phyloP scores from a whole-genome alignment of 2,329 filamentous ascomycete species.

The Periglandula ipomoeae region DNA sequence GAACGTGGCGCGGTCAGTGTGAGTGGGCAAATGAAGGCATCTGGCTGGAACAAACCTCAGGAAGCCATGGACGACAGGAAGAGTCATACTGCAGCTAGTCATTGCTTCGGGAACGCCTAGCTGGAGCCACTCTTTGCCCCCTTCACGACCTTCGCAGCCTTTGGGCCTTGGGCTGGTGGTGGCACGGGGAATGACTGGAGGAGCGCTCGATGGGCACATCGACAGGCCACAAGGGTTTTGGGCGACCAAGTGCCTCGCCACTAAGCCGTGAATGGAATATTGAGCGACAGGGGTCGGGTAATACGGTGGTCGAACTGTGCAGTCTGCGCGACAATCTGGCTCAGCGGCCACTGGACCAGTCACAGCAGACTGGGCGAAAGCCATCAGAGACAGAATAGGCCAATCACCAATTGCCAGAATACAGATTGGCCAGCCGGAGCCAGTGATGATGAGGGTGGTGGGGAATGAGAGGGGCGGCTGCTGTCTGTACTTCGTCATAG shows the following conservation, averaged over 20 bases:
- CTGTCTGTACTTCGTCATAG: constrained; percentile 1
- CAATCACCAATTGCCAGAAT: constrained; percentile 3
- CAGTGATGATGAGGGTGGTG: background rate
- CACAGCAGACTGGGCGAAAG: background rate
- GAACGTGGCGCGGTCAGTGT: background rate
- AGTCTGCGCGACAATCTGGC: background rate
- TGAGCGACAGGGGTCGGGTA: background rate
- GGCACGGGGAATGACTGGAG: too few relatives aligned
- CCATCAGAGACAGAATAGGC: background rate
- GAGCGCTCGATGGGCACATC: background rate
- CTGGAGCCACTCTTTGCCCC: constrained; percentile 3
- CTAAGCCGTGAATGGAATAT: background rate
- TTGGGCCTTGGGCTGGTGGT: too few relatives aligned
- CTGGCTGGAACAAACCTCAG: too few relatives aligned
- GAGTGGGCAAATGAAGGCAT: background rate
- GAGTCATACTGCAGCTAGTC: constrained; percentile 3
- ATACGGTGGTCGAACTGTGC: background rate
- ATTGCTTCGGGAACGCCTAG: background rate
- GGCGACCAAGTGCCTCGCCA: background rate
- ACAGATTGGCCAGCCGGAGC: background rate
- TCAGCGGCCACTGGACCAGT: background rate
- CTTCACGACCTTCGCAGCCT: too few relatives aligned
- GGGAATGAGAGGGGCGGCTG: background rate
- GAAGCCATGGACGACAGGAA: too few relatives aligned
- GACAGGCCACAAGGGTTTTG: too few relatives aligned